phyloP scores from a whole-genome alignment of 345 rosid genomes.

The Geranium brycei region DNA sequence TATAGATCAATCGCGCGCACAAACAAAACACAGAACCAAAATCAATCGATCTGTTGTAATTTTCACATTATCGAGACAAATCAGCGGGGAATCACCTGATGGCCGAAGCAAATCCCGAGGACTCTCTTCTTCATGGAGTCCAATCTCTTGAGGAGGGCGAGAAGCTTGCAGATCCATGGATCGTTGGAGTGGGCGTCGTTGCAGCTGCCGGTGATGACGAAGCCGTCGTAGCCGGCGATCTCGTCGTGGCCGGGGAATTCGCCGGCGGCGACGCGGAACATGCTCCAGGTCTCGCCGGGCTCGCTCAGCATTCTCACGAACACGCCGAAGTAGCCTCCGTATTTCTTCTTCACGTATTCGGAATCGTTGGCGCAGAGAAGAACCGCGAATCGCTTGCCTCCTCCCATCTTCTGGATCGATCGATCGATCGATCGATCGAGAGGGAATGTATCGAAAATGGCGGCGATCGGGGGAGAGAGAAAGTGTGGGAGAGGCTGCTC shows the following conservation, averaged over 20 bases:
- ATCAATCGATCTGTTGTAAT: no score
- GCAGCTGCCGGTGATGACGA: constrained; percentile 58
- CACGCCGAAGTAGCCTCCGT: constrained; percentile 49
- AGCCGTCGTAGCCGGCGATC: constrained; percentile 38
- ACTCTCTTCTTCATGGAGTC: constrained; percentile 38
- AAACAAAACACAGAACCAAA: no score
- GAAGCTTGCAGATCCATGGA: constrained; percentile 41
- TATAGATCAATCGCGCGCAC: no score
- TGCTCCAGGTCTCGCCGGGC: constrained; percentile 54
- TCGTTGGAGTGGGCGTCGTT: constrained; percentile 52
- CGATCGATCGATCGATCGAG: no score
- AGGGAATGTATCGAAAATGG: no score
- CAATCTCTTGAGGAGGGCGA: constrained; percentile 31
- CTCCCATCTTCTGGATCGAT: constrained; percentile 11
- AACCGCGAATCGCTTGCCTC: constrained; percentile 35
- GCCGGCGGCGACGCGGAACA: constrained; percentile 27
- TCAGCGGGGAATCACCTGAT: neutral
- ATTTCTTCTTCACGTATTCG: constrained; percentile 37
- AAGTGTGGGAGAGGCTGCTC: no score
- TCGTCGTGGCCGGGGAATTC: constrained; percentile 45
- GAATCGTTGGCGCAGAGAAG: constrained; percentile 63
- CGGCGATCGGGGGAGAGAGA: no score
- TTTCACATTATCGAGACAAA: no score
- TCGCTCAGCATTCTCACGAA: constrained; percentile 39
- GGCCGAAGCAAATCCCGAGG: constrained; percentile 28